Conservation (phyloP, 139 green algal genomes). For the Gonium pectorale region DNA sequence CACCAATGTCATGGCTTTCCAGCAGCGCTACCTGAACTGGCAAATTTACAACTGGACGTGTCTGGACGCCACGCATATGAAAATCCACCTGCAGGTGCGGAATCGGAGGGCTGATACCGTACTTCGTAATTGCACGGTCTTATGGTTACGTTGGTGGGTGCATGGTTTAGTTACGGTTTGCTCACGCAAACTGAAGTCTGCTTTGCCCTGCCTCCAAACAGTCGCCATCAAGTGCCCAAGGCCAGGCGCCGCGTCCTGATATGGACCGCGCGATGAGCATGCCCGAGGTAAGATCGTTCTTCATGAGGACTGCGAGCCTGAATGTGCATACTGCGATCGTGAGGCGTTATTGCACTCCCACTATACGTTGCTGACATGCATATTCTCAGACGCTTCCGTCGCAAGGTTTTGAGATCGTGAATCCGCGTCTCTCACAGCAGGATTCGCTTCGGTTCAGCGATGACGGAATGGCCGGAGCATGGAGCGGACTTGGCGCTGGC, state of each 20-base stretch:
- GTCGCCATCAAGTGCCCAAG: background rate
- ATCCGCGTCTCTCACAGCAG: background rate
- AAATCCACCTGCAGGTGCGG: constrained; percentile 52
- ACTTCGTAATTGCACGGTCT: background rate
- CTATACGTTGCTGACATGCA: background rate
- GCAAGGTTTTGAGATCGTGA: background rate
- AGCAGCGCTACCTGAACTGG: constrained; percentile 66
- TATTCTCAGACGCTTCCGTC: background rate
- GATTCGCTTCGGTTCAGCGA: background rate
- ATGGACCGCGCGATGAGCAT: background rate
- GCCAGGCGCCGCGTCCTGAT: background rate
- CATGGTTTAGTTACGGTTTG: background rate
- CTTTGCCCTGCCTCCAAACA: background rate
- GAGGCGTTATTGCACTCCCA: too few species aligned
- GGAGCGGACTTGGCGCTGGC: background rate
- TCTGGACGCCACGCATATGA: constrained; percentile 42
- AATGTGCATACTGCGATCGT: too few species aligned
- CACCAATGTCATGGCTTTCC: constrained; percentile 63
- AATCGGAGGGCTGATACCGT: background rate
- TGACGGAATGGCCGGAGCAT: background rate
- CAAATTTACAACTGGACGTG: constrained; percentile 64
- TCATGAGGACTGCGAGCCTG: background rate
- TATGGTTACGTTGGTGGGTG: background rate
- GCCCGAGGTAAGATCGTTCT: background rate
- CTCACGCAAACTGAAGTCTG: background rate